Evolutionary conservation across 768 basidiomycete genomes (phyloP).

Genomic region (Austroboletus festivus): DNA sequence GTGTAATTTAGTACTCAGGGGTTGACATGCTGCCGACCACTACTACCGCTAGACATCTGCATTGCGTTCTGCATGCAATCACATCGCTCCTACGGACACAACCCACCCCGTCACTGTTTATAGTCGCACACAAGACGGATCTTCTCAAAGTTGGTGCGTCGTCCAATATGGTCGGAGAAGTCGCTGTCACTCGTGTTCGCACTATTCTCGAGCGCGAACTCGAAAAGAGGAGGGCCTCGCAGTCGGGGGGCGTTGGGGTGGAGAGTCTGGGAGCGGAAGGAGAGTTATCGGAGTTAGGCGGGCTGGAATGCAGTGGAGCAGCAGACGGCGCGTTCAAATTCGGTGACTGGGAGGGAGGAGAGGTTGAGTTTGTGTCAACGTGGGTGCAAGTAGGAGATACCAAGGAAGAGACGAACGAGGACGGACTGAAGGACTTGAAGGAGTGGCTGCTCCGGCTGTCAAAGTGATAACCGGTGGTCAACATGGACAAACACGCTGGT

Average conservation of each 20-base stretch:
- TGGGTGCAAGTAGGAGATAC: constrained; percentile 39
- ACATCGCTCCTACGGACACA: constrained; percentile 73
- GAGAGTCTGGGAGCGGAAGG: constrained; percentile 75
- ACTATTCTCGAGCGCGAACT: constrained; percentile 81
- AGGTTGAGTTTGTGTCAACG: constrained; percentile 64
- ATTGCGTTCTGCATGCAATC: constrained; percentile 64
- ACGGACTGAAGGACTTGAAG: constrained; percentile 40
- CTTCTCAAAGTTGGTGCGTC: constrained; percentile 49
- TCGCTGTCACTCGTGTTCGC: constrained; percentile 68
- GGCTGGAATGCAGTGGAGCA: constrained; percentile 63
- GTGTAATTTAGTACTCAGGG: constrained; percentile 27
- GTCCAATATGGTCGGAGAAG: constrained; percentile 35
- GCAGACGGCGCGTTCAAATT: constrained; percentile 66
- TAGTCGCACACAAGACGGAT: constrained; percentile 78
- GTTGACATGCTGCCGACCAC: not conserved
- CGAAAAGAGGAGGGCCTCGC: constrained; percentile 67
- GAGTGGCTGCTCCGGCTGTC: constrained; percentile 50
- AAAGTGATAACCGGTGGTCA: constrained; percentile 27
- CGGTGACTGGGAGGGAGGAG: constrained; percentile 81
- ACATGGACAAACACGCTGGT: constrained; percentile 27
- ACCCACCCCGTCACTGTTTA: constrained; percentile 53
- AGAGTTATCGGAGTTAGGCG: constrained; percentile 56
- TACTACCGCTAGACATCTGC: constrained; percentile 56
- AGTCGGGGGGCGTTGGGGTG: constrained; percentile 62
- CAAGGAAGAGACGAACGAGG: constrained; percentile 40